A percentile compares a stretch with the other conserved stretches of the same genome.
These are phyloP conservation scores for Skeletonema menzelii DNA, from an alignment of 108 stramenopile species.

Conservation along the genomic window DNA sequence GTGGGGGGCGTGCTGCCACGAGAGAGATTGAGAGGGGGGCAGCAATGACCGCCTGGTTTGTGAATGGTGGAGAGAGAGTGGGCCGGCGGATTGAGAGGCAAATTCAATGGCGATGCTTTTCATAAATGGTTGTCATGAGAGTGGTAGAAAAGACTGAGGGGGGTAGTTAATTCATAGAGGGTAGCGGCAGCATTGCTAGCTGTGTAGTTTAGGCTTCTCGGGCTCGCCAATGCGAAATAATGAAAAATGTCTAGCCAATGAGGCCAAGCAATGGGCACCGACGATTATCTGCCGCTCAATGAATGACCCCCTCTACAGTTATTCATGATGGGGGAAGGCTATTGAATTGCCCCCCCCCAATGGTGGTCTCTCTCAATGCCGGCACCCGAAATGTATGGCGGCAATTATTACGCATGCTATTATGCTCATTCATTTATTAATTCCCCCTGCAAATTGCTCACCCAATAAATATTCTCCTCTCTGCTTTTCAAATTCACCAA, in stretches of 20 bases:
- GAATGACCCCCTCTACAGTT: neutral
- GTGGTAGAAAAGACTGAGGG: slow-evolving; percentile 2
- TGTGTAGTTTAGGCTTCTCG: neutral
- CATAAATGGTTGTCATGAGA: slow-evolving; percentile 1
- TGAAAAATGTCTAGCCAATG: neutral
- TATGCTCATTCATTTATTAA: neutral
- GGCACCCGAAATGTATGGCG: neutral
- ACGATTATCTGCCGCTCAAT: neutral
- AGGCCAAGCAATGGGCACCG: neutral
- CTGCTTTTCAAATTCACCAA: neutral
- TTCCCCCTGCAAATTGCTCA: slow-evolving; percentile 4
- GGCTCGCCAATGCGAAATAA: neutral
- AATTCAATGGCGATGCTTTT: neutral
- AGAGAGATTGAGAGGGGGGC: too few species aligned
- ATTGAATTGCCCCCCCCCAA: too few species aligned
- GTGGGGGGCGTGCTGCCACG: too few species aligned
- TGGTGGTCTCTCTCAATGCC: neutral
- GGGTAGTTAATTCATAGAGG: neutral
- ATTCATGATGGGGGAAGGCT: neutral
- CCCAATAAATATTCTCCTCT: slow-evolving; percentile 1
- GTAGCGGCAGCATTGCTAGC: neutral
- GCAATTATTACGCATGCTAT: neutral
- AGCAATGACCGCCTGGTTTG: slow-evolving; percentile 19
- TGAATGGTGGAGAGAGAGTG: neutral
- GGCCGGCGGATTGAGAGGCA: neutral